Percentiles rank a stretch among this genome's conserved stretches.
Evolutionary conservation across 306 rosid species (phyloP).

Genomic region (Cotoneaster glaucophyllus): DNA sequence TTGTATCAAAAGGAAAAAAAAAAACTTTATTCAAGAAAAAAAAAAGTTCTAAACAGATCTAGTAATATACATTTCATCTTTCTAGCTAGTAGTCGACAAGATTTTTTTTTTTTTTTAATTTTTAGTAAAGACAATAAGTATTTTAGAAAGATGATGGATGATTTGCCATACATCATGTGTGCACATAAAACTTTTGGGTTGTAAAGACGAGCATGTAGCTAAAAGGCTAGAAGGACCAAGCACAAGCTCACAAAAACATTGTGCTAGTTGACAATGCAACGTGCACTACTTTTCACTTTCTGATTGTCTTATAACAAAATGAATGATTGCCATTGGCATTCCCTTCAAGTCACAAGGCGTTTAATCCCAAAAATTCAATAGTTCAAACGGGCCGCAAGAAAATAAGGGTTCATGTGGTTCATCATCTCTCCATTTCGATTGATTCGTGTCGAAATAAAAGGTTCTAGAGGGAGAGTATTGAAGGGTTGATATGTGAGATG

Average conservation of each 20-base stretch:
- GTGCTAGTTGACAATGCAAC: conserved; percentile 47
- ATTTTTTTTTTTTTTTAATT: no score
- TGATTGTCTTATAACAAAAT: conserved; percentile 20
- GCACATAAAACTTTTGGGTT: conserved; percentile 20
- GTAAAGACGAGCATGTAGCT: conserved; percentile 33
- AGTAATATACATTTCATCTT: no score
- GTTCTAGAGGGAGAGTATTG: no score
- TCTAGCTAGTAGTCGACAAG: no score
- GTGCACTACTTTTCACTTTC: conserved; percentile 39
- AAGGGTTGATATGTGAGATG: no score
- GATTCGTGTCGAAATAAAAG: no score
- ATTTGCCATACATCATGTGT: not conserved
- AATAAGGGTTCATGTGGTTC: not conserved
- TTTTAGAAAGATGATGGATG: no score
- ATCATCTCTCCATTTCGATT: not conserved
- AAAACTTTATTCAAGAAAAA: no score
- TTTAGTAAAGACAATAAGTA: no score
- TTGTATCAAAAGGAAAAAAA: no score
- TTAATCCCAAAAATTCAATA: not conserved
- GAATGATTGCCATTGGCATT: not conserved
- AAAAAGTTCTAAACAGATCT: no score
- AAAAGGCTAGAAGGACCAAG: conserved; percentile 28
- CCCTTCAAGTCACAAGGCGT: not conserved
- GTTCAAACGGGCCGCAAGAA: not conserved
- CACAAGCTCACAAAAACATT: conserved; percentile 16